Conservation (phyloP, 2,329 filamentous ascomycete genomes). For the Ascochyta pisi region DNA sequence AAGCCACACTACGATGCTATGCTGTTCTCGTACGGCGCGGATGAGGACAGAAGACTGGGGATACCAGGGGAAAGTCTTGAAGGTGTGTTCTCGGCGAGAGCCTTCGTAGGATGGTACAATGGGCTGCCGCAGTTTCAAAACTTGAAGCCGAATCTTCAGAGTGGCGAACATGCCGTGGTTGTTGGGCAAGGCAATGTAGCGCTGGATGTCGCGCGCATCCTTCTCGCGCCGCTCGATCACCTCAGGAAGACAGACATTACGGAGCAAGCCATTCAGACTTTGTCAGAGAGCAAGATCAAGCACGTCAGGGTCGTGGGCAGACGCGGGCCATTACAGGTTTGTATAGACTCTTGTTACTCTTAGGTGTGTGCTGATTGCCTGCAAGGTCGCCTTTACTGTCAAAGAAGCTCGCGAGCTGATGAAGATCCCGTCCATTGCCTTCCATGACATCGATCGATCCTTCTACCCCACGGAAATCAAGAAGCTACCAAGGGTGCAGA, state of each 20-base stretch:
- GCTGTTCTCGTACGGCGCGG: conserved; percentile 90
- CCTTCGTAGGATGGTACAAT: conserved; percentile 99
- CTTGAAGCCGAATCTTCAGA: conserved; percentile 74
- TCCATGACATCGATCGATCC: conserved; percentile 70
- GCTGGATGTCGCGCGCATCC: conserved; percentile 86
- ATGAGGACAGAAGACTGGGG: conserved; percentile 77
- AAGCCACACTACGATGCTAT: conserved; percentile 89
- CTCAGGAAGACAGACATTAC: conserved; percentile 88
- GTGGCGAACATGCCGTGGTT: conserved; percentile 82
- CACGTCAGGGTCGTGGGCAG: conserved; percentile 87
- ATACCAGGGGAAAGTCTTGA: conserved; percentile 80
- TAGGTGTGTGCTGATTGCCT: conserved; percentile 16
- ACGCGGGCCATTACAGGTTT: conserved; percentile 84
- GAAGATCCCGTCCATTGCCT: conserved; percentile 74
- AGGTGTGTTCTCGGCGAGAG: conserved; percentile 85
- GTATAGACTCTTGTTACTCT: conserved; percentile 15
- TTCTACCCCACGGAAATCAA: conserved; percentile 73
- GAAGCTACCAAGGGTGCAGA: conserved; percentile 75
- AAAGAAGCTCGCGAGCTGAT: conserved; percentile 92
- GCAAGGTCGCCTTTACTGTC: conserved; percentile 89
- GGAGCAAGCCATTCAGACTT: conserved; percentile 76
- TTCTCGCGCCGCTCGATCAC: conserved; percentile 76
- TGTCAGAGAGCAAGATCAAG: conserved; percentile 76
- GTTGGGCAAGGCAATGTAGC: conserved; percentile 97
- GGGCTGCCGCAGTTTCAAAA: conserved; percentile 82